Conservation (phyloP, 495 filamentous ascomycete species). For the Glutinoglossum americanum region DNA sequence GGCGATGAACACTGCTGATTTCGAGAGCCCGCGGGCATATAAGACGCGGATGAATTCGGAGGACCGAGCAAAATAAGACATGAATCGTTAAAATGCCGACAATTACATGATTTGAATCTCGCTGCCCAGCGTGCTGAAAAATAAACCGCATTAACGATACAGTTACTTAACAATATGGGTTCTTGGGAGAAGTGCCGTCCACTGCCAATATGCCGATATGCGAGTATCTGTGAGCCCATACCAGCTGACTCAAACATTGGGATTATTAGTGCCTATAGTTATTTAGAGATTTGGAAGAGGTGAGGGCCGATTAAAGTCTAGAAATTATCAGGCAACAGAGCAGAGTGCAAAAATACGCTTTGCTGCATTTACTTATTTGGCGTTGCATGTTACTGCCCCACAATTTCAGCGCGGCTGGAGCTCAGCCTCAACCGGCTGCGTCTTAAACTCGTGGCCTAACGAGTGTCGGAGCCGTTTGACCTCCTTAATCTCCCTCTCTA, state of each 20-base stretch:
- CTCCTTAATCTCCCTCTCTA: background rate
- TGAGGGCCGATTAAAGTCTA: no score
- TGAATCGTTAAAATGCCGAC: no score
- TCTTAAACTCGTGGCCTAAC: background rate
- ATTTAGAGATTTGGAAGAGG: no score
- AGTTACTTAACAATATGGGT: no score
- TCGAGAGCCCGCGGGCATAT: slow-evolving; percentile 70
- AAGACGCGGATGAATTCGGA: slow-evolving; percentile 41
- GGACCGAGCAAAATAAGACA: slow-evolving; percentile 6
- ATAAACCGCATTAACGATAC: no score
- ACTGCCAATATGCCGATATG: no score
- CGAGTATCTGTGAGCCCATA: background rate
- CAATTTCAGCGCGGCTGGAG: background rate
- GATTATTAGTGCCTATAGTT: no score
- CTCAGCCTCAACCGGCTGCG: background rate
- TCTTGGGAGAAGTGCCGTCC: no score
- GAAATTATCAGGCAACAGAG: no score
- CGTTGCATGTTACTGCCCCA: background rate
- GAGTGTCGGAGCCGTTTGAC: background rate
- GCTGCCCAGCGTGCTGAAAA: no score
- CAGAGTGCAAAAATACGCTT: background rate
- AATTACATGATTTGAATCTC: background rate
- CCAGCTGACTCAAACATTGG: no score
- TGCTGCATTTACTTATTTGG: background rate
- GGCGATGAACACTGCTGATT: slow-evolving; percentile 28